Evolutionary conservation across 495 filamentous ascomycete species (phyloP).

Genomic region (Aspergillus diversus): DNA sequence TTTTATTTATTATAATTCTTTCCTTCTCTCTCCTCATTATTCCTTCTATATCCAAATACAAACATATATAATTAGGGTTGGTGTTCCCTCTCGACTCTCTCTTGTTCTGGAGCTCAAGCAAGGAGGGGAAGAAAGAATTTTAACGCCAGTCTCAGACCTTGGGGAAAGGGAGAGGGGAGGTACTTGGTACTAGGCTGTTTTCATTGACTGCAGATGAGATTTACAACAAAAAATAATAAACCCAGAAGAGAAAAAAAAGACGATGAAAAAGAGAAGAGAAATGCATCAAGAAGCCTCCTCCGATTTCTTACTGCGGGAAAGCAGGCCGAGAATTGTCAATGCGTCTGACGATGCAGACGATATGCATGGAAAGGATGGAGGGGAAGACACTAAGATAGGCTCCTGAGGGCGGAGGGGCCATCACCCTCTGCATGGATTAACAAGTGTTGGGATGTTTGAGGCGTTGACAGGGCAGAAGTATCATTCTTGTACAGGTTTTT

Average conservation of each 20-base stretch:
- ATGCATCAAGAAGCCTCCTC: neutral
- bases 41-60: neutral
- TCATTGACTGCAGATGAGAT: neutral
- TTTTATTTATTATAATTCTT: neutral
- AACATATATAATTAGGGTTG: constrained; percentile 1
- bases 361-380: constrained; percentile 19
- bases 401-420: constrained; percentile 20
- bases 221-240: neutral
- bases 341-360: constrained; percentile 22
- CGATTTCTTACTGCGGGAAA: constrained; percentile 17
- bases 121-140: constrained; percentile 20
- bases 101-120: constrained; percentile 11
- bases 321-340: constrained; percentile 20
- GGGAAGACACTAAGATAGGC: constrained; percentile 20
- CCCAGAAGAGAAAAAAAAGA: neutral
- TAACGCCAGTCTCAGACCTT: constrained; percentile 13
- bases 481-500: neutral
- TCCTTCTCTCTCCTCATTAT: neutral
- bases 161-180: constrained; percentile 8
- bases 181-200: neutral
- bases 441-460: constrained; percentile 1
- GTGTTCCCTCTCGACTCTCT: neutral
- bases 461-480: neutral
- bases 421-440: constrained; percentile 14
- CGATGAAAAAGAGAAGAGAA: neutral